These are phyloP conservation scores for Gossypium herbaceum DNA, from an alignment of 345 rosid genomes.

Conservation along the genomic window DNA sequence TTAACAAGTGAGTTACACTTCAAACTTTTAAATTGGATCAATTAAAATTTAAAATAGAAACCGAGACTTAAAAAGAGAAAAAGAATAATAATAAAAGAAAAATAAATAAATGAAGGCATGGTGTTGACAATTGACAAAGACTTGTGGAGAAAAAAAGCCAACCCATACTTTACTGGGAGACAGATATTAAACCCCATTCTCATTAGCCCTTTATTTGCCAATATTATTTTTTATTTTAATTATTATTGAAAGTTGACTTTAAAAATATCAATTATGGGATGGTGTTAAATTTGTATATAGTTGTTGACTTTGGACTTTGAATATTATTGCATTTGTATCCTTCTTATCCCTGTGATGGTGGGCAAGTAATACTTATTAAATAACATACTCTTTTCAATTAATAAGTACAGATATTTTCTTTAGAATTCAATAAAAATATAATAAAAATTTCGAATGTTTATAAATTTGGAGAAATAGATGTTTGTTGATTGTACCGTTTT, in stretches of 20 bases:
- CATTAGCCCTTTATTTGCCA: neutral
- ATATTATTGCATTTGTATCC: neutral
- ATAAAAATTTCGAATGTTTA: too few relatives aligned
- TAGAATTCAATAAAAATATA: too few relatives aligned
- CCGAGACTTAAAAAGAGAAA: neutral
- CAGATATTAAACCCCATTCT: neutral
- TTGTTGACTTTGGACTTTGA: slow-evolving; percentile 6
- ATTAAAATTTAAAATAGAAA: neutral
- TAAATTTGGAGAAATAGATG: too few relatives aligned
- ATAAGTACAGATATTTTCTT: too few relatives aligned
- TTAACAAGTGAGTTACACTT: too few relatives aligned
- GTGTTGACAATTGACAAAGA: slow-evolving; percentile 1
- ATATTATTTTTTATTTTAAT: neutral
- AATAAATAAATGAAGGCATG: neutral
- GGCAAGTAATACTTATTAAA: too few relatives aligned
- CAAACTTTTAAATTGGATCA: too few relatives aligned
- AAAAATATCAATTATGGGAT: neutral
- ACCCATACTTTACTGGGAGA: neutral
- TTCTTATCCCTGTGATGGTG: slow-evolving; percentile 6
- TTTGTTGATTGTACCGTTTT: too few relatives aligned
- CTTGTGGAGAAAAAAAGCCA: neutral
- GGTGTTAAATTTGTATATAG: neutral
- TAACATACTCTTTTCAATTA: too few relatives aligned
- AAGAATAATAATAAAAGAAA: neutral
- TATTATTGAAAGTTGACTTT: slow-evolving; percentile 13